Conservation (phyloP, 2,329 filamentous ascomycete genomes). For the Monosporascus sp. region DNA sequence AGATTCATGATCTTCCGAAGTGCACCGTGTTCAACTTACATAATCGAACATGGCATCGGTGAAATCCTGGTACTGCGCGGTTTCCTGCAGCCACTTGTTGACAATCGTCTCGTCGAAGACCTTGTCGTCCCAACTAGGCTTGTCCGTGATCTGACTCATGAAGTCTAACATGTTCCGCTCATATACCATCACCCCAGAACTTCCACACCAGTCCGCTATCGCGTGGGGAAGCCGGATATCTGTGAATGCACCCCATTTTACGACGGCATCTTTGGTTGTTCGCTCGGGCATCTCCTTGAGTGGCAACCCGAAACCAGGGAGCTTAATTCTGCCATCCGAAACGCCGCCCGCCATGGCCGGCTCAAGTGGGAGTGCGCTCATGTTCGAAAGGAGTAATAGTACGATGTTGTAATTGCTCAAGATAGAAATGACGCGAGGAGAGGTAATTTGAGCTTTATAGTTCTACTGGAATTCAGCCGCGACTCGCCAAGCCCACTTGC, state of each 20-base stretch:
- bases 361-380: too few species aligned
- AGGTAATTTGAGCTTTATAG: too few species aligned
- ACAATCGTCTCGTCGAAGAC: conserved; percentile 17
- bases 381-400: too few species aligned
- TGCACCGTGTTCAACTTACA: conserved; percentile 13
- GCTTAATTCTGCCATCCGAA: background rate
- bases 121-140: conserved; percentile 19
- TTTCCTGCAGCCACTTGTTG: conserved; percentile 15
- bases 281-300: background rate
- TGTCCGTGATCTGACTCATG: conserved; percentile 22
- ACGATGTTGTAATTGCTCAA: too few species aligned
- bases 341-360: too few species aligned
- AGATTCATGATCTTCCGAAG: background rate
- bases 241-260: conserved; percentile 3
- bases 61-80: conserved; percentile 14
- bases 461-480: too few species aligned
- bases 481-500: too few species aligned
- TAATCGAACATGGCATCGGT: conserved; percentile 31
- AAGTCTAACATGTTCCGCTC: conserved; percentile 14
- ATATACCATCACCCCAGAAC: background rate
- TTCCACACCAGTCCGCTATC: background rate
- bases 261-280: background rate
- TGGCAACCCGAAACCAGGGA: conserved; percentile 6
- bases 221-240: conserved; percentile 5
- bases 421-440: too few species aligned